Conservation (phyloP, 1,139 yeast species). For the Spathaspora sp. region DNA sequence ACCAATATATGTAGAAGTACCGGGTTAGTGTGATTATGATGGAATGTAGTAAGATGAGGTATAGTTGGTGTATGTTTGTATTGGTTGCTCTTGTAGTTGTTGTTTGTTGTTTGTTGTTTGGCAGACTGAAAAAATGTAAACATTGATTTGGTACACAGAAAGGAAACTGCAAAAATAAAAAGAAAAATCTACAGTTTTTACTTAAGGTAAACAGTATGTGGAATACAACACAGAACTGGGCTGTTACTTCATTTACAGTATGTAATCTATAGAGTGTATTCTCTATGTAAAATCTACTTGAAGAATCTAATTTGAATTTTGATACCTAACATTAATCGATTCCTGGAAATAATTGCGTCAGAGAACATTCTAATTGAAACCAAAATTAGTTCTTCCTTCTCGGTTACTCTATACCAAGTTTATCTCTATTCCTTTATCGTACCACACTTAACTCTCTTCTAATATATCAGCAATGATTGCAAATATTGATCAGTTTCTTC, state of each 20-base stretch:
- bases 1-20: neutral
- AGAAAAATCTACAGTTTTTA: neutral
- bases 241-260: too few species aligned
- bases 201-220: too few species aligned
- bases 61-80: neutral
- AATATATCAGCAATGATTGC: slow-evolving; percentile 26
- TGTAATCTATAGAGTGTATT: too few species aligned
- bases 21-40: neutral
- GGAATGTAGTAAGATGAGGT: neutral
- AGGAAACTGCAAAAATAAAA: slow-evolving; percentile 1
- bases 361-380: too few species aligned
- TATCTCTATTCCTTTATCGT: too few species aligned
- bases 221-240: too few species aligned
- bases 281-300: too few species aligned
- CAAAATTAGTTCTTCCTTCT: too few species aligned
- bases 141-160: neutral
- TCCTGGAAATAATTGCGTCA: too few species aligned
- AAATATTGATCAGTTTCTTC: slow-evolving; percentile 42
- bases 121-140: slow-evolving; percentile 1
- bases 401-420: too few species aligned
- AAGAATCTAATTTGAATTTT: too few species aligned
- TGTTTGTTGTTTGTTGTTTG: neutral
- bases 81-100: neutral
- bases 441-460: neutral
- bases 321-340: too few species aligned